Evolutionary conservation across 1,284 basidiomycete genomes (phyloP).

Genomic region (Ganoderma lucidum): DNA sequence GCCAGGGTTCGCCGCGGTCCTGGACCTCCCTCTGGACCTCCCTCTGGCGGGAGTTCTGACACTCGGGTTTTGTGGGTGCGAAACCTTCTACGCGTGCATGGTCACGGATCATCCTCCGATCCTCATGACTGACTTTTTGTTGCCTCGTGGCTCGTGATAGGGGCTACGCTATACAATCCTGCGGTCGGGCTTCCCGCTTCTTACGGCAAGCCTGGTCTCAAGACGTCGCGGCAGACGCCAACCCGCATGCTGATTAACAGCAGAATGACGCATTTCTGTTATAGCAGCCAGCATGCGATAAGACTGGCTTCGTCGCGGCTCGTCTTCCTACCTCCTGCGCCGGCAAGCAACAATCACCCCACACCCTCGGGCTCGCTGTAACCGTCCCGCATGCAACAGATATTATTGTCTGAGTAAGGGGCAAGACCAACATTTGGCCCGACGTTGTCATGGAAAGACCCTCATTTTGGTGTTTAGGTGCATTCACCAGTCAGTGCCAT

Average conservation of each 20-base stretch:
- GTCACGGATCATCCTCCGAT: slow-evolving; percentile 10
- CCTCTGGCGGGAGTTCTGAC: background rate
- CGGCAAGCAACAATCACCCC: background rate
- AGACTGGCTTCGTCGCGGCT: background rate
- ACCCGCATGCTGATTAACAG: background rate
- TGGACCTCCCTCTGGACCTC: background rate
- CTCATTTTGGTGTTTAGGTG: slow-evolving; percentile 10
- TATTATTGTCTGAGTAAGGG: background rate
- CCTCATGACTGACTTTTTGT: slow-evolving; percentile 20
- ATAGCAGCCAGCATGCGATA: background rate
- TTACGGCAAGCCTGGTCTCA: slow-evolving; percentile 21
- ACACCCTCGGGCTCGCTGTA: background rate
- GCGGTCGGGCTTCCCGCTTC: slow-evolving; percentile 7
- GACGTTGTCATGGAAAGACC: background rate
- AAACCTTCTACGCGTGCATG: background rate
- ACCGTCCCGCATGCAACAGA: background rate
- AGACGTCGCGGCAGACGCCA: background rate
- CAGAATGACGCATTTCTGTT: background rate
- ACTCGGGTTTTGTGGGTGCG: background rate
- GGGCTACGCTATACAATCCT: slow-evolving; percentile 20
- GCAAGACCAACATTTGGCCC: background rate
- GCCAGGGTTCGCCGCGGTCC: slow-evolving; percentile 2
- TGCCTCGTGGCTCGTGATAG: slow-evolving; percentile 28
- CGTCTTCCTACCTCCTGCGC: background rate
- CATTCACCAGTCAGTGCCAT: background rate